phyloP scores from a whole-genome alignment of 345 rosid species.

The Rhodamnia argentea region DNA sequence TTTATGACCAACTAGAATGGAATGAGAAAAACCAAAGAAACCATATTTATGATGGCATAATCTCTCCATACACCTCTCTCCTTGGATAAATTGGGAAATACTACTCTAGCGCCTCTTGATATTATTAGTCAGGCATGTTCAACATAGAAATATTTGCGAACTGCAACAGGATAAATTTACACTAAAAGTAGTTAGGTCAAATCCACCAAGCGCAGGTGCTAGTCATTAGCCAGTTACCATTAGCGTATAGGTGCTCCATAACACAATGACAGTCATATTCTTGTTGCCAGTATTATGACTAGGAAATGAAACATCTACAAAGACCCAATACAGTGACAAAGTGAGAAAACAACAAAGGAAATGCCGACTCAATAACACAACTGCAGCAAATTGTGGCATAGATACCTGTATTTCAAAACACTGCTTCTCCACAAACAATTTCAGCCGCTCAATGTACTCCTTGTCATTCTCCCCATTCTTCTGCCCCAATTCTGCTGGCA shows the following conservation, averaged over 20 bases:
- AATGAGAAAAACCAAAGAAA: not conserved
- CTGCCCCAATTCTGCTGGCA: constrained; percentile 86
- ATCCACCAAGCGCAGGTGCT: not conserved
- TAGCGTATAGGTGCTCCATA: not conserved
- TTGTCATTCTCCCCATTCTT: constrained; percentile 58
- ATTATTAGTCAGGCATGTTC: not conserved
- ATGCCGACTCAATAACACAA: not conserved
- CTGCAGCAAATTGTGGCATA: not conserved
- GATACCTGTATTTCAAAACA: constrained; percentile 84
- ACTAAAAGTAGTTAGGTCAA: not conserved
- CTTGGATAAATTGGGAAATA: not conserved
- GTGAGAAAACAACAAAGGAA: not conserved
- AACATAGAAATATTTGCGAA: not conserved
- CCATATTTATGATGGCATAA: not conserved
- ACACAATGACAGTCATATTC: not conserved
- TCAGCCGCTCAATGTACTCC: constrained; percentile 65
- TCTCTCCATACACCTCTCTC: not conserved
- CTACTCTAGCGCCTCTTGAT: not conserved
- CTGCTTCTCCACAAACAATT: constrained; percentile 73
- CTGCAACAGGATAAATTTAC: not conserved
- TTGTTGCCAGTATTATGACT: not conserved
- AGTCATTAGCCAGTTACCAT: not conserved
- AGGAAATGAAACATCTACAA: not conserved
- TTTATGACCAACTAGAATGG: not conserved
- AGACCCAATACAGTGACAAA: not conserved